Conservation (phyloP, 495 filamentous ascomycete species). For the Glutinoglossum americanum region DNA sequence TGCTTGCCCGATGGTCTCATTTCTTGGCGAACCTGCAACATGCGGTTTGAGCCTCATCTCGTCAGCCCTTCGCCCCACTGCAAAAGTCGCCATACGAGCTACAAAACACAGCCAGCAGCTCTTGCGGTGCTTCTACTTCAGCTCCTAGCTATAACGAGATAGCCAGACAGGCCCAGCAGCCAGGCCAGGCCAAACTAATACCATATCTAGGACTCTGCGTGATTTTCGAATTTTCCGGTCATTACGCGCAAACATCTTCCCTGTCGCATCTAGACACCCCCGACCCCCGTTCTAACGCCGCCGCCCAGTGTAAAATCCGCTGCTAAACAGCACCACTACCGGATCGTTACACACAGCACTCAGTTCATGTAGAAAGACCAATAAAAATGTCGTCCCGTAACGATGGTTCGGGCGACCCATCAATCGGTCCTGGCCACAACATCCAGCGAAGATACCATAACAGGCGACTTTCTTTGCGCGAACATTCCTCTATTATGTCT, state of each 20-base stretch:
- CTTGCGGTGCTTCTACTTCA: no score
- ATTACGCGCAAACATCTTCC: no score
- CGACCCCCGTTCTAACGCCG: no score
- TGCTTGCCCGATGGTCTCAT: background rate
- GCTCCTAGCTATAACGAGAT: no score
- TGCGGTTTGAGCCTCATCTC: background rate
- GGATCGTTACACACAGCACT: no score
- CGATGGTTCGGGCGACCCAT: background rate
- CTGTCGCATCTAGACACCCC: no score
- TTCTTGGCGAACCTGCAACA: background rate
- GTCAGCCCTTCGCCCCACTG: background rate
- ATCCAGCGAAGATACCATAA: background rate
- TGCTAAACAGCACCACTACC: no score
- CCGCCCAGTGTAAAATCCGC: no score
- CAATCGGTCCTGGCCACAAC: background rate
- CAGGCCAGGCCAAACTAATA: no score
- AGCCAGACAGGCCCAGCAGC: no score
- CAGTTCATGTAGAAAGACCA: background rate
- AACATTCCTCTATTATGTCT: background rate
- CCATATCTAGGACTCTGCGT: background rate
- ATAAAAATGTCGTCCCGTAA: background rate
- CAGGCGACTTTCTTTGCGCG: background rate
- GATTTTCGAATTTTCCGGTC: background rate
- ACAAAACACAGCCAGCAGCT: no score
- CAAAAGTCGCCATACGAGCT: no score